These are phyloP conservation scores for Fusarium sp. DNA, from an alignment of 2,329 filamentous ascomycete genomes.

Conservation along the genomic window DNA sequence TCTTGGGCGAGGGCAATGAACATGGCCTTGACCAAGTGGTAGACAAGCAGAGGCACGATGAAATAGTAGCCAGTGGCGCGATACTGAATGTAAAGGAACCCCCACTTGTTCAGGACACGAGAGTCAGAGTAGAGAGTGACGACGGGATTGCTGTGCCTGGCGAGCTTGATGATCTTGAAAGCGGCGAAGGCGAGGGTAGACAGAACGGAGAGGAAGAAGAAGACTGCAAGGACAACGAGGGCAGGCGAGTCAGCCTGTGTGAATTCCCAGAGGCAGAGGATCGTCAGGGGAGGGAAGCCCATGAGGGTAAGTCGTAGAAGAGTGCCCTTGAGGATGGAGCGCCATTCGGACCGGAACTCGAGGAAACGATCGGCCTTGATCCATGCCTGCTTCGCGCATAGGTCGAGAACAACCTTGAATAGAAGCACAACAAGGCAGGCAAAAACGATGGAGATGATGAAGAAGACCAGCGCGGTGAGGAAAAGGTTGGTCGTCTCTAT, in stretches of 20 bases:
- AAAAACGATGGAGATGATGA: conserved; percentile 80
- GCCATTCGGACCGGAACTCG: conserved; percentile 95
- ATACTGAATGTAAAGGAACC: conserved; percentile 96
- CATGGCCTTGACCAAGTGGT: conserved; percentile 84
- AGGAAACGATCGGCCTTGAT: conserved; percentile 87
- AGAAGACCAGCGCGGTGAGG: conserved; percentile 89
- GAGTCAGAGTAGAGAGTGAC: conserved; percentile 97
- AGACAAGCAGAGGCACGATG: conserved; percentile 79
- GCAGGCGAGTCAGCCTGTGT: conserved; percentile 85
- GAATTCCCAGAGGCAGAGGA: conserved; percentile 93
- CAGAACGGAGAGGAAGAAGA: conserved; percentile 85
- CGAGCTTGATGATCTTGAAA: conserved; percentile 87
- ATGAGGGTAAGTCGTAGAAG: conserved; percentile 89
- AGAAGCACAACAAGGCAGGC: conserved; percentile 75
- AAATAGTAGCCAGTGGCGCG: conserved; percentile 96
- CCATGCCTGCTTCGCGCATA: conserved; percentile 75
- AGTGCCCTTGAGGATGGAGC: conserved; percentile 89
- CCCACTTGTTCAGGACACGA: conserved; percentile 93
- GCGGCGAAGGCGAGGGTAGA: conserved; percentile 83
- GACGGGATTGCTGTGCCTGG: conserved; percentile 94
- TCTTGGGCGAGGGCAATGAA: conserved; percentile 85
- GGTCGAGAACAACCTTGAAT: conserved; percentile 84
- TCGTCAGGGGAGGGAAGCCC: conserved; percentile 88
- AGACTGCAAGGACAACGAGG: conserved; percentile 83
- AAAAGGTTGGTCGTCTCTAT: conserved; percentile 95